Evolutionary conservation across 441 rosid species (phyloP).

Genomic region (Croton laevigatus): DNA sequence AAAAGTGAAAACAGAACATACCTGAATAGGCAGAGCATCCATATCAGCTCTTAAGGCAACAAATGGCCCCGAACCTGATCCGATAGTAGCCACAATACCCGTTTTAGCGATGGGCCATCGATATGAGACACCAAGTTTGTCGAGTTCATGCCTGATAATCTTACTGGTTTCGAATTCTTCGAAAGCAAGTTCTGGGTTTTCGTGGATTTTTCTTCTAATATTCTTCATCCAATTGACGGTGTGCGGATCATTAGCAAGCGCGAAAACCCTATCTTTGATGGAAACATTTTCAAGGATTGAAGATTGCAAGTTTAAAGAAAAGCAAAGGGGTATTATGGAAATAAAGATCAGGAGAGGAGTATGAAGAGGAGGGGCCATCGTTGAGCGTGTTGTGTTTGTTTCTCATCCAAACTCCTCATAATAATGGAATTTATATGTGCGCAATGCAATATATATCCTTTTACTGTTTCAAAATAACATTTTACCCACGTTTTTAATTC

Average conservation of each 20-base stretch:
- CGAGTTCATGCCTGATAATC: constrained; percentile 48
- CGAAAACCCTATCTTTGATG: constrained; percentile 24
- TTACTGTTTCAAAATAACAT: background rate
- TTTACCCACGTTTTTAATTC: no score
- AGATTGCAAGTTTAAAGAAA: constrained; percentile 12
- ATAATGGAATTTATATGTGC: no score
- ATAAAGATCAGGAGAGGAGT: constrained; percentile 7
- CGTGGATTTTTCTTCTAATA: constrained; percentile 51
- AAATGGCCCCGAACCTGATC: constrained; percentile 53
- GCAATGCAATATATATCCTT: background rate
- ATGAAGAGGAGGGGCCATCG: constrained; percentile 17
- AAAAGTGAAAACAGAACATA: constrained; percentile 8
- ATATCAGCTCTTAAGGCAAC: constrained; percentile 69
- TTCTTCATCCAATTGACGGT: constrained; percentile 42
- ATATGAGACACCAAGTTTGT: constrained; percentile 46
- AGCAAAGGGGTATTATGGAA: constrained; percentile 3
- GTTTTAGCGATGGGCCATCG: constrained; percentile 51
- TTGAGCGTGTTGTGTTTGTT: background rate
- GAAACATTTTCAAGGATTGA: constrained; percentile 15
- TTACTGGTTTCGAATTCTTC: constrained; percentile 56
- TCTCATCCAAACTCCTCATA: background rate
- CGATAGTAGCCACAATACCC: constrained; percentile 54
- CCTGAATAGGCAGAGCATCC: constrained; percentile 75
- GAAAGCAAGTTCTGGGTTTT: constrained; percentile 52
- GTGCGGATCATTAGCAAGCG: constrained; percentile 31